phyloP scores from a whole-genome alignment of 2,329 filamentous ascomycete species.

The Daldinia sp. region DNA sequence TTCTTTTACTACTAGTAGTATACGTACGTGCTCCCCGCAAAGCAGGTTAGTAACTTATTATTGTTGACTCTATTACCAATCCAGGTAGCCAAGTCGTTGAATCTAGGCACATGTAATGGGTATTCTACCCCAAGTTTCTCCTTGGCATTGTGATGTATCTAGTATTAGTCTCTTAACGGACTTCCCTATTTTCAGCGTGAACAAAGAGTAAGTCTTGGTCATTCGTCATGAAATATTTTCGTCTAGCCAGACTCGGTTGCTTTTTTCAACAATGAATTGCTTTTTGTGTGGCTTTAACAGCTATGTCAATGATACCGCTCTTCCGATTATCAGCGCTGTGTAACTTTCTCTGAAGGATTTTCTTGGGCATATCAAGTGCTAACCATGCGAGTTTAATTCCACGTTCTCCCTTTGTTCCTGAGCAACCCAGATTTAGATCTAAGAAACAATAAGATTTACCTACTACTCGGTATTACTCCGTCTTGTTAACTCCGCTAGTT shows the following conservation, averaged over 20 bases:
- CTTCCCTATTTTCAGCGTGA: neutral
- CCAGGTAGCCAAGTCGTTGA: neutral
- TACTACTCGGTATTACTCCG: neutral
- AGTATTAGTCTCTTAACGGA: neutral
- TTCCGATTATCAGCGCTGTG: neutral
- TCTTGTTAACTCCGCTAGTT: conserved; percentile 2
- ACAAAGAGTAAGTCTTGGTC: neutral
- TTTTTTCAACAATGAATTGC: neutral
- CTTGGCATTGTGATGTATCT: conserved; percentile 1
- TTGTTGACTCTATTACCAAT: neutral
- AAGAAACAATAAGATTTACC: neutral
- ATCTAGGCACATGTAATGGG: neutral
- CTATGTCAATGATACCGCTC: neutral
- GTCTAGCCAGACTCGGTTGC: neutral
- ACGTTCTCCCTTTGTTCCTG: neutral
- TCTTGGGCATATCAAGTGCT: neutral
- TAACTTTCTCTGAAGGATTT: neutral
- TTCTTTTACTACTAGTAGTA: neutral
- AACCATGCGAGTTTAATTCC: neutral
- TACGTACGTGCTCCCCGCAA: neutral
- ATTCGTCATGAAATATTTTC: neutral
- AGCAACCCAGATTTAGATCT: neutral
- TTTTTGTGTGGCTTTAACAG: neutral
- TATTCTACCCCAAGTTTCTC: neutral
- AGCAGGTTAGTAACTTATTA: neutral